Conservation (phyloP, 2,329 filamentous ascomycete species). For the Fusarium phyllophilum region DNA sequence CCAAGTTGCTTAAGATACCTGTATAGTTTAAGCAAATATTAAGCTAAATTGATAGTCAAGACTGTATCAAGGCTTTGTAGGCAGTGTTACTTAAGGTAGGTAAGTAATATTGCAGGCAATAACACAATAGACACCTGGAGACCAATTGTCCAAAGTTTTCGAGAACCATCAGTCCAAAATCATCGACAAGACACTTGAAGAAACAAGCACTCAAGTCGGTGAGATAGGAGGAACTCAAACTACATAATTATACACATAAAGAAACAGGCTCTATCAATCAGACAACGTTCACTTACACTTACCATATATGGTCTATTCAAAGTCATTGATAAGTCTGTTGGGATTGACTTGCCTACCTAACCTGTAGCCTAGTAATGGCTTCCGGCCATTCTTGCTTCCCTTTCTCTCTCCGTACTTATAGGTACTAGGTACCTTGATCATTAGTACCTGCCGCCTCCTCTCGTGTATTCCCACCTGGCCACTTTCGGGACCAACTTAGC, state of each 20-base stretch:
- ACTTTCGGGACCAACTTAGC: constrained; percentile 15
- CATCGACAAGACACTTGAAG: not conserved
- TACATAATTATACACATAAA: not conserved
- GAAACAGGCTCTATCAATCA: not conserved
- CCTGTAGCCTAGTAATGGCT: not conserved
- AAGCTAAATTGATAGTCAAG: not conserved
- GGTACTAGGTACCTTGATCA: not conserved
- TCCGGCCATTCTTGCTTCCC: not conserved
- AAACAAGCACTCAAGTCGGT: constrained; percentile 21
- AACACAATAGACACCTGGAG: not conserved
- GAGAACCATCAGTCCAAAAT: not conserved
- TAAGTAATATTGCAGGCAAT: not conserved
- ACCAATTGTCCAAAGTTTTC: not conserved
- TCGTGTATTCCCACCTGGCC: constrained; percentile 20
- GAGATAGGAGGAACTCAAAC: not conserved
- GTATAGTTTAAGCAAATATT: not conserved
- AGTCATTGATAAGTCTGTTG: not conserved
- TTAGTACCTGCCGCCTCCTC: not conserved
- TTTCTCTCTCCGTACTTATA: not conserved
- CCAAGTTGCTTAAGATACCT: not conserved
- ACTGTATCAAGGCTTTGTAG: not conserved
- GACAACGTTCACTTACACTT: not conserved
- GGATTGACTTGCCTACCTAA: not conserved
- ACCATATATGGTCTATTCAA: not conserved
- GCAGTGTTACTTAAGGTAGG: not conserved